phyloP scores from a whole-genome alignment of 257 asterid genomes.

The Haberlea rhodopensis region DNA sequence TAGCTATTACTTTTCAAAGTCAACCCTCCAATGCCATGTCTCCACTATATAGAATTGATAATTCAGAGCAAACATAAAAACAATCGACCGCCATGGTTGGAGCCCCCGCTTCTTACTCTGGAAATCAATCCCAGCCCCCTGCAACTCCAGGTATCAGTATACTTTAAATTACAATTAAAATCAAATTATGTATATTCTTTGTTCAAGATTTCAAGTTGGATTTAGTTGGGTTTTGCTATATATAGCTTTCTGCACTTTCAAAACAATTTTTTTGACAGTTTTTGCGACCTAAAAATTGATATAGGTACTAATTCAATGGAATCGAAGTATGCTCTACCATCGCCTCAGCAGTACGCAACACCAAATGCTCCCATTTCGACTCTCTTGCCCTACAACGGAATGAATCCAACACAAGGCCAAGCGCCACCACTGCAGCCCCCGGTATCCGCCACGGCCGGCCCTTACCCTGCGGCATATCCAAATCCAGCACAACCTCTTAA shows the following conservation, averaged over 20 bases:
- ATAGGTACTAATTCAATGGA: conserved; percentile 13
- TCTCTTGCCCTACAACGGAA: conserved; percentile 40
- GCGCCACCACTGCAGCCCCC: conserved; percentile 16
- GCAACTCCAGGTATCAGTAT: conserved; percentile 18
- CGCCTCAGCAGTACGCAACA: conserved; percentile 32
- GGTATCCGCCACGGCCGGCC: background rate
- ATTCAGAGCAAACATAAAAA: conserved; percentile 8
- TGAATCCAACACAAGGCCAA: conserved; percentile 5
- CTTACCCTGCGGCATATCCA: conserved; percentile 17
- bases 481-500: conserved; percentile 16
- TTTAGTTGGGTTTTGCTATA: background rate
- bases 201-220: background rate
- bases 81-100: conserved; percentile 42
- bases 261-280: background rate
- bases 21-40: conserved; percentile 20
- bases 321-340: conserved; percentile 24
- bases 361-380: conserved; percentile 42
- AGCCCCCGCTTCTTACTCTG: conserved; percentile 48
- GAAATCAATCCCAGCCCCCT: conserved; percentile 37
- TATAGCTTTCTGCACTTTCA: background rate
- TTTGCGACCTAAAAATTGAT: background rate
- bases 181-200: background rate
- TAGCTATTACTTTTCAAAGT: conserved; percentile 24
- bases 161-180: too few species aligned
- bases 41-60: conserved; percentile 4